Base-by-base conservation (phyloP, 768 basidiomycete genomes). In the Paxillus rubicundulus region DNA sequence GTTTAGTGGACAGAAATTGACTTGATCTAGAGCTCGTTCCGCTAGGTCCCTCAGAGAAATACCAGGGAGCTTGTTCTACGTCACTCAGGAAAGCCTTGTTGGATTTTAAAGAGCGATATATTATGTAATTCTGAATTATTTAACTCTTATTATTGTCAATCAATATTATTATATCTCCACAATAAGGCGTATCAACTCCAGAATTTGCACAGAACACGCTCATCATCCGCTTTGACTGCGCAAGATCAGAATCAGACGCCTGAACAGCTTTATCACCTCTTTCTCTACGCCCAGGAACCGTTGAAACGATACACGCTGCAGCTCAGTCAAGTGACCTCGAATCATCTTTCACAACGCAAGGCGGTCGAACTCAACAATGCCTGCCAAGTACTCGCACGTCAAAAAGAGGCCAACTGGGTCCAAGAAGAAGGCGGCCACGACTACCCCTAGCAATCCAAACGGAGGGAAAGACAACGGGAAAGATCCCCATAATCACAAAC, bases 321-420 rank as follows among this genome's bases (percentile, higher is more conserved):
- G 21, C 13, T 28, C 17, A 4, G 14, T 21, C 4, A 32, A 51
- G n/a, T 5, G n/a, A 37, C 33, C 10, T 42, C 5, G 9, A 27
- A 33, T 27, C 38, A 13, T 24, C 17, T 9, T 30, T 18, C 10
- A 30, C n/a, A 21, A 43, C 28, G 36, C 32, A 41, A 8, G 47
- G 37, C n/a, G 16, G 9, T 10, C 18, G 20, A 49, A 45, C 28
- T 10, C 50, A 28, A 63, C 49, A 3, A 87, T 87, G 85, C 83
- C 85, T 16, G 79, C 84, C 32, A 86, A 86, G 62, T 86, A 86
- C 69, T 86, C 85, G 21, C 85, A 87, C 69, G 80, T 84, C n/a
- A 86, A 85, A 74, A 86, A 85, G 63, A 70, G 82, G 43, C 71
- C 81, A 0, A 72, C 76, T 7, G 76, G 80, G 14, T 64, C 75